Evolutionary conservation across 78 protist species (phyloP), one percentile per base, ranked within the genome.

Genomic region (Dictyostelium firmibasis): DNA sequence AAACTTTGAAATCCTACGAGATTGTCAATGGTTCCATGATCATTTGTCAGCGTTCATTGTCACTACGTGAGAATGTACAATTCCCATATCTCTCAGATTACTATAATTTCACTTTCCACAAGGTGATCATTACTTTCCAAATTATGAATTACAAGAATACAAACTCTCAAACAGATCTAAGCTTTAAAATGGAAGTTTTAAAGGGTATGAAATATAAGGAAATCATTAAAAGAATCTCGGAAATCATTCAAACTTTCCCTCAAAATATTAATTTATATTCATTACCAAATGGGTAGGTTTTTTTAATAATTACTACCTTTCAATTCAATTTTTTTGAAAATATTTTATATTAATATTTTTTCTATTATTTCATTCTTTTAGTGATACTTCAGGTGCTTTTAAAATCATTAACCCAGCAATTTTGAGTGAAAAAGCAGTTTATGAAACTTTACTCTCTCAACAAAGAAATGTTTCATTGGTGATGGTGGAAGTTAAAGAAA

Each of bases 171-270:
- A 16, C 31, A 9, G 86, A 83, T 25, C 35, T 89, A 7, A 31
- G 43, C 1, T 81, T 89, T 31, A 89, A 69, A 69, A 27, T 89
- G 75, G 87, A 89, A 33, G 57, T 89, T 27, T 50, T 89, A 14
- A 89, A 89, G 53, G 94, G 94, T 43, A 89, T 89, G 94, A 89
- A 41, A 31, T 67, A 35, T 50, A 43, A 57, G 11, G 94, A 81
- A 43, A 81, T 89, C 23, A 79, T 89, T 4, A 78, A 67, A 69
- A 81, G 94, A 50, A 50, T 89, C 6, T 69, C 94, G 1, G 94
- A 89, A 81, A 44, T 89, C 23, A 31, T 89, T 64, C 94, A 89
- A 81, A 89, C 94, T 14, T 89, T 89, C 74, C 94, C 94, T 18
- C 86, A 89, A 47, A 89, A 89, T 70, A 81, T 89, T 25, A 89